Evolutionary conservation across 495 filamentous ascomycete genomes (phyloP), one percentile per base, ranked within the genome.

Genomic region (Neurospora discreta): DNA sequence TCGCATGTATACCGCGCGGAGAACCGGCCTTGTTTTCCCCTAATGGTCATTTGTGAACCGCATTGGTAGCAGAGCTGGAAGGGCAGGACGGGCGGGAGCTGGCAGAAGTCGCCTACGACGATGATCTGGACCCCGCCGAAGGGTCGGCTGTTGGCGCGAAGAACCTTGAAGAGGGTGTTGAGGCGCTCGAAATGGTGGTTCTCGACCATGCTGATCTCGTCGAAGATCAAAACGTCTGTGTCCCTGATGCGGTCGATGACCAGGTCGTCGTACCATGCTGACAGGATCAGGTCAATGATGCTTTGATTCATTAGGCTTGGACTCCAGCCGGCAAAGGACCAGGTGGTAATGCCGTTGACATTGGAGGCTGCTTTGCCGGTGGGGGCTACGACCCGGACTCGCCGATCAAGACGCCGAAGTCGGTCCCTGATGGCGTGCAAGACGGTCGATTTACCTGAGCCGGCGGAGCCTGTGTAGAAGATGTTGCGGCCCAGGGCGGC

Each of bases 71-170:
- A 84, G 91, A 95, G 75, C 87, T 92, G 36, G 88, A 85, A 86
- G 7, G 95, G 94, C 33, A 91, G 93, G 13, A 99, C 93, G 0
- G 95, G 95, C 0, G 95, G 94, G 18, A 99, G 80, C 77, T 99
- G 95, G 78, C 96, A 98, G 79, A 98, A 99, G 80, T 99, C 95
- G 0, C 95, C 95, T 0, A 95, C 98, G 36, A 98, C 91, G 39
- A 99, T 88, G 40, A 99, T 85, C 77, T 98, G 95, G 52, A 97
- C 93, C 1, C 94, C 95, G 39, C 95, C 95, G 79, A 98, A 99
- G 0, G 40, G 40, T 41, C 40, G 40, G 13, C 13, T 1, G 40
- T 41, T 13, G 40, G 40, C 40, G 40, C 40, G 40, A 16, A 41
- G 40, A 41, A 41, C 40, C 4, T 41, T 41, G 40, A 41, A 41